Conservation (phyloP, 1,284 basidiomycete species). For the Heterobasidion occidentale region DNA sequence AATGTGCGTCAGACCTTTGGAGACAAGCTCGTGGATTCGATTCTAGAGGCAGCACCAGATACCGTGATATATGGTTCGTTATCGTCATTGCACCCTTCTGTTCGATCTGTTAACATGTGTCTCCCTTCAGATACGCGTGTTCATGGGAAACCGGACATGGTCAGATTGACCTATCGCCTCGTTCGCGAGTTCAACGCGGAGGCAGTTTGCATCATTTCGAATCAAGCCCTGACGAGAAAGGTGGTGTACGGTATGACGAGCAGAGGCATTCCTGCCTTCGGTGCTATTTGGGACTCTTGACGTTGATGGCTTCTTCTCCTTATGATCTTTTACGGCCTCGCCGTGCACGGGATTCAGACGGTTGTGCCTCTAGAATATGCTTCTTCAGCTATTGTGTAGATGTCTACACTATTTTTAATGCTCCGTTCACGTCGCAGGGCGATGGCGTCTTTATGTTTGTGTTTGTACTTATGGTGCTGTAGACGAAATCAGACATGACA, state of each 20-base stretch:
- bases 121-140: conserved; percentile 38
- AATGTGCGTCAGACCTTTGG: conserved; percentile 55
- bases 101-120: not conserved
- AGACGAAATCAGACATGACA: too few relatives aligned
- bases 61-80: conserved; percentile 47
- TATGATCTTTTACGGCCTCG: too few relatives aligned
- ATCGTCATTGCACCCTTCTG: not conserved
- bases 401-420: too few relatives aligned
- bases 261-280: conserved; percentile 52
- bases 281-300: conserved; percentile 48
- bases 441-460: too few relatives aligned
- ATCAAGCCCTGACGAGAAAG: conserved; percentile 52
- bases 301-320: too few relatives aligned
- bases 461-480: too few relatives aligned
- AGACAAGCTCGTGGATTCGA: conserved; percentile 45
- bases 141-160: conserved; percentile 57
- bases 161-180: conserved; percentile 47
- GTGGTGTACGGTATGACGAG: conserved; percentile 55
- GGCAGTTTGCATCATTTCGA: conserved; percentile 56
- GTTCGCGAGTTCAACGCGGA: conserved; percentile 55
- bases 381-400: too few relatives aligned
- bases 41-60: conserved; percentile 41
- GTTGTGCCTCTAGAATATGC: too few relatives aligned
- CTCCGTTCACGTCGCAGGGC: too few relatives aligned
- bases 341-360: too few relatives aligned